phyloP scores from a whole-genome alignment of 768 basidiomycete species.

The Phanerodontia chrysosporium region DNA sequence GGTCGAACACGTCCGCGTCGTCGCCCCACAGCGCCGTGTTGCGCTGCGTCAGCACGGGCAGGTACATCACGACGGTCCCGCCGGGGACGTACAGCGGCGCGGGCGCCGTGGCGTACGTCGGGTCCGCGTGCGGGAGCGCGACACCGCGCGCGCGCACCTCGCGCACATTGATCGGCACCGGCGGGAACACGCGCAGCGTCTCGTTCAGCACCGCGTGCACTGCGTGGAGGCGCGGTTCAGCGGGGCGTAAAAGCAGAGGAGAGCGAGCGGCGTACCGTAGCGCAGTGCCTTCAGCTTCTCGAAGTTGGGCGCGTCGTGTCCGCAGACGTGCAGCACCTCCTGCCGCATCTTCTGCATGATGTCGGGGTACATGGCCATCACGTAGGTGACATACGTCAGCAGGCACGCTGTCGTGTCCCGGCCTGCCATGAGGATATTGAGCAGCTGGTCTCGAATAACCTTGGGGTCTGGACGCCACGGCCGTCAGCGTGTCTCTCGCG shows the following conservation, averaged over 20 bases:
- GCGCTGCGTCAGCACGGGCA: conserved; percentile 62
- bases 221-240: too few relatives aligned
- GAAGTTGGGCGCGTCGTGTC: conserved; percentile 46
- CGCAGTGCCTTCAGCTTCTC: conserved; percentile 55
- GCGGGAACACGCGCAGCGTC: conserved; percentile 72
- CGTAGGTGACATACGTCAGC: conserved; percentile 67
- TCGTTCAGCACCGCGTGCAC: conserved; percentile 81
- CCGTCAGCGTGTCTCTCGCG: not conserved
- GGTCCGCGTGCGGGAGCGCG: conserved; percentile 48
- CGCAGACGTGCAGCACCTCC: conserved; percentile 59
- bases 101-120: conserved; percentile 33
- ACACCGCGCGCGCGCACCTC: conserved; percentile 48
- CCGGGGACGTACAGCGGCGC: conserved; percentile 56
- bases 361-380: conserved; percentile 62
- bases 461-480: conserved; percentile 43
- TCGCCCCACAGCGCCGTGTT: conserved; percentile 67
- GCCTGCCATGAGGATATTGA: conserved; percentile 74
- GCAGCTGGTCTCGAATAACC: conserved; percentile 70
- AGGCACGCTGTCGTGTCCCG: conserved; percentile 75
- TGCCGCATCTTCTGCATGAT: conserved; percentile 47
- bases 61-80: conserved; percentile 51
- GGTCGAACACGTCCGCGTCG: conserved; percentile 75
- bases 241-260: too few relatives aligned
- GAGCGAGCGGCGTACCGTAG: conserved; percentile 47
- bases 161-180: conserved; percentile 70